These are phyloP conservation scores for Penicillium sp. DNA, from an alignment of 2,329 filamentous ascomycete species.

Conservation along the genomic window DNA sequence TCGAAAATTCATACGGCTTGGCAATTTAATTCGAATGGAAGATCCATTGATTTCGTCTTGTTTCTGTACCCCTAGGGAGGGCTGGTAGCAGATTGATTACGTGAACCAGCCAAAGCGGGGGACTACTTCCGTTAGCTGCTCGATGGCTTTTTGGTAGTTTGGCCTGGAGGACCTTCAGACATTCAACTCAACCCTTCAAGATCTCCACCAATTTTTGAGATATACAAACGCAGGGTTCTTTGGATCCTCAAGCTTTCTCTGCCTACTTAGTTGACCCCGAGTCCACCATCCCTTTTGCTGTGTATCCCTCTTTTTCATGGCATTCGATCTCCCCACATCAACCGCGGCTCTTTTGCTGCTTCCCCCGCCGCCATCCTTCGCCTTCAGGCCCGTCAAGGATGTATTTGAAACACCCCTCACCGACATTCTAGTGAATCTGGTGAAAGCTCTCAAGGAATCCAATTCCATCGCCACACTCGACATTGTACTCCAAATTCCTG, in stretches of 20 bases:
- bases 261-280: neutral
- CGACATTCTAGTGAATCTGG: conserved; percentile 55
- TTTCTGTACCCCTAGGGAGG: too few species aligned
- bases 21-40: neutral
- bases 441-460: conserved; percentile 33
- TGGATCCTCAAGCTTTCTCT: neutral
- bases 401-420: conserved; percentile 64
- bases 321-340: conserved; percentile 20
- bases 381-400: conserved; percentile 54
- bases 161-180: neutral
- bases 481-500: conserved; percentile 64
- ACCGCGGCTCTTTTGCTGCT: conserved; percentile 59
- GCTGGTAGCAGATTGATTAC: too few species aligned
- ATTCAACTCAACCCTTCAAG: neutral
- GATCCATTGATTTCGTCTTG: neutral
- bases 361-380: conserved; percentile 60
- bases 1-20: neutral
- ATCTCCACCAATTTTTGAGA: neutral
- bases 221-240: neutral
- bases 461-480: conserved; percentile 50
- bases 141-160: neutral
- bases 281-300: neutral
- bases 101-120: neutral
- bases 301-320: conserved; percentile 24
- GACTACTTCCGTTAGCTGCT: neutral